Conservation (phyloP, 108 stramenopile species). For the Nannochloropsis salina region DNA sequence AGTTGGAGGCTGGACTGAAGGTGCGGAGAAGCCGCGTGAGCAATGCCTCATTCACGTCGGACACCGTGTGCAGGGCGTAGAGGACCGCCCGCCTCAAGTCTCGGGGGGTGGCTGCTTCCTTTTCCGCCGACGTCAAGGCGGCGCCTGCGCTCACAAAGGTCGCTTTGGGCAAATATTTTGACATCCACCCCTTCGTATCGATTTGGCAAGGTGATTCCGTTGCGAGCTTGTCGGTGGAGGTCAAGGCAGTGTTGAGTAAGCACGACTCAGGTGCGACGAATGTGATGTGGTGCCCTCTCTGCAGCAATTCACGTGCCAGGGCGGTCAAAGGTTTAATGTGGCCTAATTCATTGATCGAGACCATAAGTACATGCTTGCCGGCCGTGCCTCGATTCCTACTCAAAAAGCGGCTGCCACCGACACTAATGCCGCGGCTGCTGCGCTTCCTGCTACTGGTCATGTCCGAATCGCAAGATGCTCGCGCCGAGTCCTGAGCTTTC, state of each 20-base stretch:
- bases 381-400: background rate
- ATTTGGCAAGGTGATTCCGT: background rate
- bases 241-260: background rate
- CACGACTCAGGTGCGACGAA: background rate
- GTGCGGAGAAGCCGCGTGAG: background rate
- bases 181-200: constrained; percentile 5
- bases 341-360: background rate
- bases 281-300: background rate
- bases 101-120: background rate
- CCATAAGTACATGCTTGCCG: constrained; percentile 5
- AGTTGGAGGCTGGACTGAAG: background rate
- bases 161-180: background rate
- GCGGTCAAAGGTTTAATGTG: constrained; percentile 17
- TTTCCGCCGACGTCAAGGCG: constrained; percentile 17
- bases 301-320: background rate
- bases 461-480: background rate
- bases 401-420: background rate
- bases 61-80: background rate
- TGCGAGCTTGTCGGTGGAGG: background rate
- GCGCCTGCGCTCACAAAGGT: background rate
- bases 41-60: background rate
- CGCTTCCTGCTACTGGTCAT: background rate
- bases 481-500: background rate
- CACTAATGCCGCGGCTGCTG: background rate
- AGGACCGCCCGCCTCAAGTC: constrained; percentile 4